Evolutionary conservation across 1,284 basidiomycete species (phyloP).

Genomic region (Boletus smithii): DNA sequence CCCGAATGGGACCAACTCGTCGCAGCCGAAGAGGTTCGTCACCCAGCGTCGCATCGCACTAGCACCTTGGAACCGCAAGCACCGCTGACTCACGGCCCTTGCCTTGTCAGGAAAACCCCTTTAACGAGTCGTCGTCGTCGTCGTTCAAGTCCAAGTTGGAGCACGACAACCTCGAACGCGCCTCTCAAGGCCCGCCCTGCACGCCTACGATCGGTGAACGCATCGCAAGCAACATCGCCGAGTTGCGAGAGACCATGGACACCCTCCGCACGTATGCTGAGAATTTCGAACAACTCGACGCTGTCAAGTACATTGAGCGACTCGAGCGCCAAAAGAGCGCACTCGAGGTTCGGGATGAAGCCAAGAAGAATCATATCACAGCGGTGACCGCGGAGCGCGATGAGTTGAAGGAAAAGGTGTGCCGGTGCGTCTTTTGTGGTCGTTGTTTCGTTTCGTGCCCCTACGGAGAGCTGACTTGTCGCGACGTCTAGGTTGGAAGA

Average conservation of each 20-base stretch:
- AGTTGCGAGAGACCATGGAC: background rate
- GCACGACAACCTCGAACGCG: background rate
- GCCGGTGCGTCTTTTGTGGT: constrained; percentile 11
- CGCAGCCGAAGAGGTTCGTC: constrained; percentile 9
- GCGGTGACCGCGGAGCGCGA: constrained; percentile 35
- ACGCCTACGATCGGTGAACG: constrained; percentile 17
- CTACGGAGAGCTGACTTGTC: background rate
- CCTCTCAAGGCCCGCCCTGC: background rate
- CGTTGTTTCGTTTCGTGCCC: background rate
- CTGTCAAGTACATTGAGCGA: constrained; percentile 36
- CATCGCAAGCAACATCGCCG: constrained; percentile 11
- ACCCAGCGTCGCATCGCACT: too few relatives aligned
- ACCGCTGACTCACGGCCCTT: too few relatives aligned
- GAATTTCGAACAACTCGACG: constrained; percentile 9
- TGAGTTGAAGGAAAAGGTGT: constrained; percentile 17
- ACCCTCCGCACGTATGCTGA: background rate
- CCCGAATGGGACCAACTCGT: background rate
- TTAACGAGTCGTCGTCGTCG: constrained; percentile 2
- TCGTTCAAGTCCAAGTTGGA: background rate
- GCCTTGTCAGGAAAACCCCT: constrained; percentile 17
- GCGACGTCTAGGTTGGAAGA: constrained; percentile 12
- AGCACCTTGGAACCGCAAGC: too few relatives aligned
- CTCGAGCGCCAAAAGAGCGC: constrained; percentile 41
- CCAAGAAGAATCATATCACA: constrained; percentile 39
- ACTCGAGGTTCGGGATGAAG: constrained; percentile 36